These are phyloP conservation scores for Oryza coarctata DNA, from an alignment of 176 grass and related monocot species.

Conservation along the genomic window DNA sequence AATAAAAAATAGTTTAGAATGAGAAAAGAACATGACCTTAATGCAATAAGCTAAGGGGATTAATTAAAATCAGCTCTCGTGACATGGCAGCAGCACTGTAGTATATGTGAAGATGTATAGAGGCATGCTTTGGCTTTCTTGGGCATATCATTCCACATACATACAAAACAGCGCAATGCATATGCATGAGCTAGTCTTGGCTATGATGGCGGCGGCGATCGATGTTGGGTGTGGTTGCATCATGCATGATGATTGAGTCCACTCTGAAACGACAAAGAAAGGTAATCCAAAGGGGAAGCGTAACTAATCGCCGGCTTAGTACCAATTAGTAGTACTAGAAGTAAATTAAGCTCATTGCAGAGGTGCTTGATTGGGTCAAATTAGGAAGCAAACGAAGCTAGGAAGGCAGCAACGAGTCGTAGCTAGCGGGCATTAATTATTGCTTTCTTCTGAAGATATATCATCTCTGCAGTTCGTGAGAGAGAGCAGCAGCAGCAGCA, in stretches of 20 bases:
- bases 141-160: not conserved
- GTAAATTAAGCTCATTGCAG: not conserved
- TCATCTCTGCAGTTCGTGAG: not conserved
- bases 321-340: not conserved
- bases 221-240: not conserved
- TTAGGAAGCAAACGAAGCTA: not conserved
- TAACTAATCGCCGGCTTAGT: not conserved
- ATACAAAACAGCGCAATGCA: not conserved
- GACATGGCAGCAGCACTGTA: too few relatives aligned
- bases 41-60: not conserved
- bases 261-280: not conserved
- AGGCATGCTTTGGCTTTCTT: not conserved
- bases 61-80: not conserved
- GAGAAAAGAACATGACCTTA: too few relatives aligned
- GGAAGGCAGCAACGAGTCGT: not conserved
- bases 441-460: slow-evolving; percentile 1
- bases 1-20: too few relatives aligned
- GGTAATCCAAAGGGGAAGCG: not conserved
- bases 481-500: not conserved
- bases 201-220: not conserved
- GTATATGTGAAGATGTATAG: not conserved
- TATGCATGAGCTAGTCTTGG: too few relatives aligned
- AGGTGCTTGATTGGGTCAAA: not conserved
- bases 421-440: not conserved
- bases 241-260: not conserved